These are phyloP conservation scores for Fusarium sp. DNA, from an alignment of 2,329 filamentous ascomycete genomes.

Conservation along the genomic window DNA sequence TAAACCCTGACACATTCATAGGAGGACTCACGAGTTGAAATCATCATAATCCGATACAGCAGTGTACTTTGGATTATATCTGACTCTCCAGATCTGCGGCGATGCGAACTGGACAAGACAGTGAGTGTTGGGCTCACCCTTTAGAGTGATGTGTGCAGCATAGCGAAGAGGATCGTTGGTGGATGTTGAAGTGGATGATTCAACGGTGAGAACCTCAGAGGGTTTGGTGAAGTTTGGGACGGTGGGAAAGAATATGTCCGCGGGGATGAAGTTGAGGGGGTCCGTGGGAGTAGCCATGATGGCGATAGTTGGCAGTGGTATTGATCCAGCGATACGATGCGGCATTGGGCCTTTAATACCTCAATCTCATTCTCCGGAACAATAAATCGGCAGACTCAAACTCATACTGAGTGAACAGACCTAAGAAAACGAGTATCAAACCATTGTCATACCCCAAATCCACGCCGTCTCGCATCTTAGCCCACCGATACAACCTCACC, in stretches of 20 bases:
- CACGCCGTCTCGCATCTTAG: not conserved
- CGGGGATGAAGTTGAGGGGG: constrained; percentile 1
- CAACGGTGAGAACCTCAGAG: not conserved
- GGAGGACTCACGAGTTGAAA: not conserved
- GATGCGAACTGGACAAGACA: not conserved
- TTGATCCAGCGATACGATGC: not conserved
- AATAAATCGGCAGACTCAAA: not conserved
- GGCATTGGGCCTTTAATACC: not conserved
- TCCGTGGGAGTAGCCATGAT: not conserved
- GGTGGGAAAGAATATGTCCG: not conserved
- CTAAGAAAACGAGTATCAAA: not conserved
- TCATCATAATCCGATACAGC: not conserved
- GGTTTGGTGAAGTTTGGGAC: not conserved
- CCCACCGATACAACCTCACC: not conserved
- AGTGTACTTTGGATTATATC: not conserved
- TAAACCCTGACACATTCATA: fast-evolving
- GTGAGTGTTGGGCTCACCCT: not conserved
- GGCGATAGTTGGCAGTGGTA: not conserved
- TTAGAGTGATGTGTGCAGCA: not conserved
- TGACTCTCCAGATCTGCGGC: not conserved
- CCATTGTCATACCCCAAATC: not conserved
- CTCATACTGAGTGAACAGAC: not conserved
- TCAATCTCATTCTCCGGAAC: not conserved
- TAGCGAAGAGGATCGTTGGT: not conserved
- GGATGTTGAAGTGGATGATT: not conserved